phyloP scores from a whole-genome alignment of 2,329 filamentous ascomycete species.

The Alternaria sp. region DNA sequence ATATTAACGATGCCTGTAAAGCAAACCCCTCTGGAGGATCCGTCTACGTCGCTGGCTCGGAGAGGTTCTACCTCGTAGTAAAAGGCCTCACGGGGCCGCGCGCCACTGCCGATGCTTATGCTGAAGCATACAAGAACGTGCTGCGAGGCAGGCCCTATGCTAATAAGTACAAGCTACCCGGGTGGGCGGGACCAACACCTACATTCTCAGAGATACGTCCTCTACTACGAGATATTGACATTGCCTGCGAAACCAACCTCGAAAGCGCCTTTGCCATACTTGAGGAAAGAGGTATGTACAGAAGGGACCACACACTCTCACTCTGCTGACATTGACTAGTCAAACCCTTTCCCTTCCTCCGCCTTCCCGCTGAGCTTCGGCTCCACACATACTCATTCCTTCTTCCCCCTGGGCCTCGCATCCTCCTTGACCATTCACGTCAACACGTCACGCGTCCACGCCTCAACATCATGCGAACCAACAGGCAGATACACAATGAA shows the following conservation, averaged over 20 bases:
- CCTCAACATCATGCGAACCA: conserved; percentile 26
- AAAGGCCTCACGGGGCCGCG: conserved; percentile 22
- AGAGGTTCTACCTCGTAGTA: conserved; percentile 25
- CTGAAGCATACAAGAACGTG: conserved; percentile 25
- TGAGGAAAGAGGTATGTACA: conserved; percentile 20
- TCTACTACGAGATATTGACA: conserved; percentile 24
- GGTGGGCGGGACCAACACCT: conserved; percentile 21
- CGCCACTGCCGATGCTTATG: conserved; percentile 25
- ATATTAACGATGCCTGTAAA: conserved; percentile 5
- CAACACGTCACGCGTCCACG: conserved; percentile 2
- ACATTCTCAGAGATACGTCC: conserved; percentile 29
- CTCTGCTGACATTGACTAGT: conserved; percentile 16
- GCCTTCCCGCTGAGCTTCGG: conserved; percentile 32
- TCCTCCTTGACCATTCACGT: conserved; percentile 2
- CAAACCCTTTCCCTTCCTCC: conserved; percentile 28
- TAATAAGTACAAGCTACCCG: conserved; percentile 18
- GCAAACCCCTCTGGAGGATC: conserved; percentile 10
- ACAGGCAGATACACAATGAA: conserved; percentile 24
- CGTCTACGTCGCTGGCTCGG: conserved; percentile 25
- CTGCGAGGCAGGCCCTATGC: conserved; percentile 17
- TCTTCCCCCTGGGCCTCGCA: conserved; percentile 19
- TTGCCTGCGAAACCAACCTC: conserved; percentile 25
- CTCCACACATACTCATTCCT: conserved; percentile 26
- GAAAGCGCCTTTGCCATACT: conserved; percentile 11
- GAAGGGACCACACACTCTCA: too few species aligned